Evolutionary conservation across 1,284 basidiomycete species (phyloP), one percentile per base, ranked within the genome.

Genomic region (Tremellales sp.): DNA sequence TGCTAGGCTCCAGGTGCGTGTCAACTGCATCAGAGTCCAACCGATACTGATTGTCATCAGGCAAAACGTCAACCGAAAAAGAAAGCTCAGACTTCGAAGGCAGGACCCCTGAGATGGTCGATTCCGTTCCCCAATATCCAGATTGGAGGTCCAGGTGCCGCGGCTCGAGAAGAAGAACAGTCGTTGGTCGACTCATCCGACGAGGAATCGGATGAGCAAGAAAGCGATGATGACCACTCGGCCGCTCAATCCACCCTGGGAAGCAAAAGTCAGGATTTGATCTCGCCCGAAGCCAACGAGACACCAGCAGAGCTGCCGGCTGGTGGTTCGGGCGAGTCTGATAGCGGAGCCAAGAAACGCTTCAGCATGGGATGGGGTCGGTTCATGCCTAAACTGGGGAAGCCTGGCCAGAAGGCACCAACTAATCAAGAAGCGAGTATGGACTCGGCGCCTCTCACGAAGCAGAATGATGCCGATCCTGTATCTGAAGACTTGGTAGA

Each of bases 241-340:
- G 51, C 51, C n/a, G 32, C 40, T 2, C 50, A 52, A 14, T 18
- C 36, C 13, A 45, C 50, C 10, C 27, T 44, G 4, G 44, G 38
- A 1, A 25, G 42, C 22, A 48, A 43, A 7, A 40, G 46, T 28
- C 26, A 16, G 39, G 53, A 16, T n/a, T 47, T 45, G 3, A 16
- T 53, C 9, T 53, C 58, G 0, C 63, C 65, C 9, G 66, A 67
- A 50, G 66, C 63, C 13, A 62, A 68, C 48, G 63, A 66, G 39
- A 50, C 61, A 2, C 55, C 57, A 3, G 36, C 47, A 9, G 41
- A 45, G 10, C 34, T 53, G 10, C 48, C 54, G 1, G 39, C 51
- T 4, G 29, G 44, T 7, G 16, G n/a, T n/a, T n/a, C n/a, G n/a
- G n/a, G n/a, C n/a, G n/a, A 39, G 19, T 7, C 24, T 45, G 3